Evolutionary conservation across 73 alveolate species (phyloP), one percentile per base, ranked within the genome.

Genomic region (Paramecium pentaurelia): DNA sequence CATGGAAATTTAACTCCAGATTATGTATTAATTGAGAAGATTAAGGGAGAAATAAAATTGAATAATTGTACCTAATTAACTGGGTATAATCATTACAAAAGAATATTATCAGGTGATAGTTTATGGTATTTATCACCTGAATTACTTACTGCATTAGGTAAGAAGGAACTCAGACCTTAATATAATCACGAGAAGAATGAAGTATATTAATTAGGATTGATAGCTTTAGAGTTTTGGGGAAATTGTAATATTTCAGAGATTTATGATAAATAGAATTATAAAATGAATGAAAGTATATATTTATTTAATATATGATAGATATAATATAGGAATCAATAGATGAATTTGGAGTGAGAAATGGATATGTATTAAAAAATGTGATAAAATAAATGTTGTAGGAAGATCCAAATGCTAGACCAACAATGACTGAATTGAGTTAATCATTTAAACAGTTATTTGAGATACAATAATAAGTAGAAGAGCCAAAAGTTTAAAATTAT

Each of bases 1-100:
- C 91, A 80, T 80, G 91, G 91, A 14, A 32, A 40, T 47, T n/a
- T 80, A 10, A 80, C 91, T 12, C 91, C 91, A 32, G 91, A 80
- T 80, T 11, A 44, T 49, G 34, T 80, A 1, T 42, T 80, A 18
- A 36, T 80, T 25, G 91, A 80, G 8, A 40, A 28, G 42, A 32
- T 38, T 12, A 27, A 44, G 0, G 75, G 84, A 12, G 84, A 45
- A 1, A 32, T 80, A 3, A 49, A 80, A 25, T 36, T 49, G 7
- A 80, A 42, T 47, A 80, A 42, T 49, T 12, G 58, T 73, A 32
- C 47, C 2, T 7, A 34, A 42, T 10, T 80, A 47, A 80, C 91
- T 49, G 73, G 73, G n/a, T 80, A 44, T 22, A 80, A 80, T 47
- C 91, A 44, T 49, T 80, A 44, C 34, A 80, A 80, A 80, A 80